phyloP scores from a whole-genome alignment of 371 early-diverging fungal genomes.

The Zychaea mexicana region DNA sequence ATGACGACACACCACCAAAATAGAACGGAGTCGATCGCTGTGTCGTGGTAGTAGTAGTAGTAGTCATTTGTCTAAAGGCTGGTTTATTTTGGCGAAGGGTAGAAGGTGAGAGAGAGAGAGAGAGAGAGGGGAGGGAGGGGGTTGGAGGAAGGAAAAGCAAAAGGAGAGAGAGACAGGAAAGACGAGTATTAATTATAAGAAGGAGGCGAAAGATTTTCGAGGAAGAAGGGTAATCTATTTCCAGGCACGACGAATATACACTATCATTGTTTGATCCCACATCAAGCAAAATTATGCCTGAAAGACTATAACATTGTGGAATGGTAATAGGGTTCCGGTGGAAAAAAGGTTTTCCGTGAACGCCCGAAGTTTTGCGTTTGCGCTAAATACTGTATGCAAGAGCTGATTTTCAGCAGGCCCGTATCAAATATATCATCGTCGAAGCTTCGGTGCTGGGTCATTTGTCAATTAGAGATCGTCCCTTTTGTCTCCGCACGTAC shows the following conservation, averaged over 20 bases:
- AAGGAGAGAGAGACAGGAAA: not conserved
- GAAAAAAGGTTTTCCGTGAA: not conserved
- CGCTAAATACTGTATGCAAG: no score
- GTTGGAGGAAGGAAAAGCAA: not conserved
- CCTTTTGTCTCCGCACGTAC: no score
- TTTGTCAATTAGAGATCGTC: no score
- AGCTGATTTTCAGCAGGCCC: not conserved
- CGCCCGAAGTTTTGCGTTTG: no score
- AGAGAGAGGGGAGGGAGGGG: not conserved
- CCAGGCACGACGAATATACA: no score
- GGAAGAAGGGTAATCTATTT: not conserved
- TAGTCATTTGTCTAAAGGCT: not conserved
- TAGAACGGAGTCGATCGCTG: constrained; percentile 45
- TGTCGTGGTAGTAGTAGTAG: not conserved
- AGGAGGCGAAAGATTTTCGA: not conserved
- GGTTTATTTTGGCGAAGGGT: not conserved
- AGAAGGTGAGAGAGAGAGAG: not conserved
- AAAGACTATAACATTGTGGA: no score
- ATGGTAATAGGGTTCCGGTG: not conserved
- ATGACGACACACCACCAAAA: constrained; percentile 65
- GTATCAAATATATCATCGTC: no score
- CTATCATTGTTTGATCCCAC: not conserved
- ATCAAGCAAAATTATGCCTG: no score
- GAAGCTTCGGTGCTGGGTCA: no score
- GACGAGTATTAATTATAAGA: not conserved